Evolutionary conservation across 148 eudicot species (phyloP), one percentile per base, ranked within the genome.

Genomic region (Fallopia convolvulus): DNA sequence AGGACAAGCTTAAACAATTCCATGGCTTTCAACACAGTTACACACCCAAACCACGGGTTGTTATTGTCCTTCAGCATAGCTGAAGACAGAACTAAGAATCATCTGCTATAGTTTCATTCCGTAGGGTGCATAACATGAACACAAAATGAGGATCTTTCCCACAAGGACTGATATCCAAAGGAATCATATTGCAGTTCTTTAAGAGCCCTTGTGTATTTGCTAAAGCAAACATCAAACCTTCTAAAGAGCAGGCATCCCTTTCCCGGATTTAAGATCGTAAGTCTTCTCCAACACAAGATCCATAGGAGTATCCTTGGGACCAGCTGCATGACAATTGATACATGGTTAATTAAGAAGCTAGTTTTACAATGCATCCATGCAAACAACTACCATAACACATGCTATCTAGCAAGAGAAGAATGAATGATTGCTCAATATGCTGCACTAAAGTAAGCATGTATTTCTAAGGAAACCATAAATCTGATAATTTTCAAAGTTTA

Each of bases 301-400:
- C 88, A 92, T 78, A 23, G 92, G 90, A 79, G 99, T 92, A 80
- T 94, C 99, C 83, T 89, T 92, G 33, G 97, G 97, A 70, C 99
- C 99, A 79, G 83, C 99, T 94, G 91, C 83, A 86, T 41, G 66
- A 56, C 21, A 17, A 75, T 48, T 33, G 44, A 66, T 33, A 36
- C 9, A 4, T 14, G 72, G 4, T 68, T 39, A 14, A 1, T 68
- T 68, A 68, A 5, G 30, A 56, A 21, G 63, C 63, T 6, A 42
- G 2, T 20, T 56, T 56, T 1, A 56, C 63, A 6, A 20, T 9
- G 65, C 65, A 7, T 58, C 21, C 32, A 58, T n/a, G 60, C 21
- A 17, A 17, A 6, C 60, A 18, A 6, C 60, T 7, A 18, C 21
- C 9, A n/a, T 55, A 55, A 55, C 26, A 12, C 55, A 14, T 50